A percentile compares a stretch with the other conserved stretches of the same genome.
phyloP scores from a whole-genome alignment of 371 early-diverging fungal genomes.

The Thermomucor indicae-seudaticae region DNA sequence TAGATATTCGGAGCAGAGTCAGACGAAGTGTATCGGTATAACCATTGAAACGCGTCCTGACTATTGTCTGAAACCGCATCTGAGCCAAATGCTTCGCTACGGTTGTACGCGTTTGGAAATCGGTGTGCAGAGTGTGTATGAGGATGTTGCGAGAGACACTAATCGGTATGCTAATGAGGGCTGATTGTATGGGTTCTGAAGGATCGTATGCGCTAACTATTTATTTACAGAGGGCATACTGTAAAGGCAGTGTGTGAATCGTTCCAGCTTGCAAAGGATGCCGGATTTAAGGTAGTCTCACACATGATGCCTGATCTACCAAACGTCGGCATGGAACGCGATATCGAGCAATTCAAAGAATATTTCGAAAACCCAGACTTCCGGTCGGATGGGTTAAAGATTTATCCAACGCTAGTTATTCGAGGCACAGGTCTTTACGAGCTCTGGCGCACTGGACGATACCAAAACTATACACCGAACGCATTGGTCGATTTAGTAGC shows the following conservation, averaged over 20 bases:
- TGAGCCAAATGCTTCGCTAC: slow-evolving; percentile 98
- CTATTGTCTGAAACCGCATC: slow-evolving; percentile 97
- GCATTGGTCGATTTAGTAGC: slow-evolving; percentile 98
- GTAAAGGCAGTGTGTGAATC: slow-evolving; percentile 97
- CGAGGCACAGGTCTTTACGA: slow-evolving; percentile 99
- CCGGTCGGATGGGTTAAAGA: slow-evolving; percentile 98
- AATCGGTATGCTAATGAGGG: slow-evolving; percentile 59
- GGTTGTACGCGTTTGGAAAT: slow-evolving; percentile 99
- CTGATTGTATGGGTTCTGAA: not conserved
- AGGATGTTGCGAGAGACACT: slow-evolving; percentile 99
- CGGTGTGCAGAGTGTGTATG: slow-evolving; percentile 99
- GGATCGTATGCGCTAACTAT: not conserved
- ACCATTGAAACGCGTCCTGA: slow-evolving; percentile 99
- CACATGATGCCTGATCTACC: slow-evolving; percentile 99
- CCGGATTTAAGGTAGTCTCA: slow-evolving; percentile 99
- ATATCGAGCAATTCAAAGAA: slow-evolving; percentile 98
- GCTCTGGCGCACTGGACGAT: slow-evolving; percentile 98
- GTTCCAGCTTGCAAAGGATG: slow-evolving; percentile 98
- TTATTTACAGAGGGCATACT: slow-evolving; percentile 86
- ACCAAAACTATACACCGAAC: slow-evolving; percentile 98
- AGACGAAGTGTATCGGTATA: slow-evolving; percentile 99
- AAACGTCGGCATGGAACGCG: slow-evolving; percentile 99
- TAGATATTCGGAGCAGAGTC: slow-evolving; percentile 93
- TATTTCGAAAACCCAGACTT: slow-evolving; percentile 99
- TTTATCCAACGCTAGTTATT: slow-evolving; percentile 99